Base-by-base conservation (phyloP, 805 yeast genomes). In the Kregervanrija delftensis region DNA sequence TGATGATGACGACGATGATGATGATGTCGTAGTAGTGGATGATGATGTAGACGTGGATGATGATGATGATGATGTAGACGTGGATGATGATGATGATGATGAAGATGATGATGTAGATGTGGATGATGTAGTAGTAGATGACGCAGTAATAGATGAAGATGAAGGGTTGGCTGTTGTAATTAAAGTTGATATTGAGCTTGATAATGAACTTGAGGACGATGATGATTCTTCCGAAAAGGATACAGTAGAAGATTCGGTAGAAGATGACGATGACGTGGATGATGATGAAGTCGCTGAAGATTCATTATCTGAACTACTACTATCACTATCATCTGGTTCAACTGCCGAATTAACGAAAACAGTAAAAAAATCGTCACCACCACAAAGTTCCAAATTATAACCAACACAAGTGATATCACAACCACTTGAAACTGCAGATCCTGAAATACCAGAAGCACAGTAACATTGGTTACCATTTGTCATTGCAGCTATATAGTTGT, bases 351-450 rank as follows among this genome's bases (percentile, higher is more conserved):
- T 71, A 12, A 66, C 60, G 47, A 68, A 78, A 10, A 81, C 78
- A 36, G 74, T 64, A 52, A 71, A 72, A 49, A 71, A 75, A 15
- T 13, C 16, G 44, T 67, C 71, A 15, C 72, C 64, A 51, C 89
- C 89, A 63, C 96, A 87, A n/a, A 53, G 67, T 44, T 82, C 82
- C 8, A 53, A 43, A 5, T 78, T 76, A 63, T 76, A 87, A 8
- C 89, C 95, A 13, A 61, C 54, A 61, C 96, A 87, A 5, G 59
- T 41, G 1, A 52, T 48, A 39, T 58, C 50, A 63, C 90, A 83
- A 13, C 61, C 49, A 37, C 61, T 53, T n/a, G 64, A 40, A 8
- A 44, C 32, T 16, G 48, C 50, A 5, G 52, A 53, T 8, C 61
- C 44, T 5, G 78, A 70, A 11, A 65, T 45, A 0, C 64, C 50